A percentile compares a stretch with the other conserved stretches of the same genome.
Evolutionary conservation across 192 early-diverging fungal species (phyloP).

Genomic region (Coemansia furcata): DNA sequence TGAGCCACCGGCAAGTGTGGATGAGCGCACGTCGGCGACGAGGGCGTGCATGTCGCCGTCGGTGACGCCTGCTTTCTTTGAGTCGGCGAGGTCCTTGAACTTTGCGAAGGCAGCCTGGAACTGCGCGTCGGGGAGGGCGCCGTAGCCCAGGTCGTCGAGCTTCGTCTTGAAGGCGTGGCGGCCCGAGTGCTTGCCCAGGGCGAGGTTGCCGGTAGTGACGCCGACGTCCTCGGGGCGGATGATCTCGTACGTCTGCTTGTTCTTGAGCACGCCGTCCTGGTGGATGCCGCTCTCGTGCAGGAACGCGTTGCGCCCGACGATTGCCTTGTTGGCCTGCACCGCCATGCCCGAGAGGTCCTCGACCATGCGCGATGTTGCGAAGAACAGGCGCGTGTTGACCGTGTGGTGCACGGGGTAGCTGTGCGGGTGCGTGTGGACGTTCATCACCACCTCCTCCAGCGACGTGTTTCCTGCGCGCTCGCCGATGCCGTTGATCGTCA

Average conservation of each 20-base stretch:
- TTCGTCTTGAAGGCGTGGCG: slow-evolving; percentile 87
- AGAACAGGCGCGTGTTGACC: slow-evolving; percentile 86
- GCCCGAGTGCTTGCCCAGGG: slow-evolving; percentile 96
- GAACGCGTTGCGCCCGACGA: slow-evolving; percentile 96
- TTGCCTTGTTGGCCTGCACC: slow-evolving; percentile 98
- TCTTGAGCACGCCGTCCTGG: slow-evolving; percentile 96
- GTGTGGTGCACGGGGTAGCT: slow-evolving; percentile 87
- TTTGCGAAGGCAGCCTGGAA: slow-evolving; percentile 80
- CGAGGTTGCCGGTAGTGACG: slow-evolving; percentile 77
- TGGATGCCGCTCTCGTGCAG: slow-evolving; percentile 98
- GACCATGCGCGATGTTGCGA: slow-evolving; percentile 85
- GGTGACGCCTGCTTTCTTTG: slow-evolving; percentile 79
- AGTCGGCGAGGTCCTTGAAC: slow-evolving; percentile 93
- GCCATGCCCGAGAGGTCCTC: slow-evolving; percentile 87
- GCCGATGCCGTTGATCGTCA: slow-evolving; percentile 97
- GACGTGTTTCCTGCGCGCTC: slow-evolving; percentile 98
- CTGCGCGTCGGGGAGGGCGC: slow-evolving; percentile 54
- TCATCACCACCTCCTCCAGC: slow-evolving; percentile 95
- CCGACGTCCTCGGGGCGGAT: slow-evolving; percentile 92
- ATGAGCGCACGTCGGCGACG: slow-evolving; percentile 70
- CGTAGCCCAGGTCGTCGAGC: slow-evolving; percentile 74
- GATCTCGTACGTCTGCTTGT: slow-evolving; percentile 96
- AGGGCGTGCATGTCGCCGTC: slow-evolving; percentile 90
- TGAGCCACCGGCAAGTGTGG: slow-evolving; percentile 3
- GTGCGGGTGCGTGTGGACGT: slow-evolving; percentile 87